phyloP scores from a whole-genome alignment of 352 stramenopile genomes.

The Saprolegnia diclina region DNA sequence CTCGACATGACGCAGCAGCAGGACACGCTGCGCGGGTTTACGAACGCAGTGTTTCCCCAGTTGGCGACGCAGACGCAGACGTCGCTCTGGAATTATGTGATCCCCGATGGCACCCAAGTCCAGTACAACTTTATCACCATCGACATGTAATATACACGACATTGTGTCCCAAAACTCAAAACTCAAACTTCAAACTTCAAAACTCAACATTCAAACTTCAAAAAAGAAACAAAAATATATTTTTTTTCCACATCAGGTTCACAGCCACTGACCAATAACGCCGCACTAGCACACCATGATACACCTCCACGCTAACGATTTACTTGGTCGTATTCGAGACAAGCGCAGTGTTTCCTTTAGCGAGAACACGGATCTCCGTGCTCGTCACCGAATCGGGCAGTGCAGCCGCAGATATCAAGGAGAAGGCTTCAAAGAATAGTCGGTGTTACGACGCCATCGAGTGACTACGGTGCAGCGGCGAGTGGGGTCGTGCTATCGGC shows the following conservation, averaged over 20 bases:
- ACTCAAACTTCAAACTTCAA: too few relatives aligned
- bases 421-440: too few relatives aligned
- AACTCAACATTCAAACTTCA: too few relatives aligned
- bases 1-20: conserved; percentile 56
- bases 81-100: conserved; percentile 12
- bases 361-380: too few relatives aligned
- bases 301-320: too few relatives aligned
- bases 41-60: conserved; percentile 47
- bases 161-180: neutral
- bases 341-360: too few relatives aligned
- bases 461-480: neutral
- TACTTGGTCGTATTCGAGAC: too few relatives aligned
- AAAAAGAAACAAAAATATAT: neutral
- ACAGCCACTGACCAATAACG: too few relatives aligned
- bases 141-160: neutral
- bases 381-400: neutral
- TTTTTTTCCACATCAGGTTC: too few relatives aligned
- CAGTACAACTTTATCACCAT: conserved; percentile 19
- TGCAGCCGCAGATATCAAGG: too few relatives aligned
- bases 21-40: conserved; percentile 42
- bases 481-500: neutral
- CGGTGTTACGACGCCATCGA: neutral
- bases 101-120: conserved; percentile 16
- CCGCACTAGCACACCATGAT: too few relatives aligned
- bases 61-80: conserved; percentile 41